Conservation (phyloP, 2,329 filamentous ascomycete species). For the Nemania bipapillata region DNA sequence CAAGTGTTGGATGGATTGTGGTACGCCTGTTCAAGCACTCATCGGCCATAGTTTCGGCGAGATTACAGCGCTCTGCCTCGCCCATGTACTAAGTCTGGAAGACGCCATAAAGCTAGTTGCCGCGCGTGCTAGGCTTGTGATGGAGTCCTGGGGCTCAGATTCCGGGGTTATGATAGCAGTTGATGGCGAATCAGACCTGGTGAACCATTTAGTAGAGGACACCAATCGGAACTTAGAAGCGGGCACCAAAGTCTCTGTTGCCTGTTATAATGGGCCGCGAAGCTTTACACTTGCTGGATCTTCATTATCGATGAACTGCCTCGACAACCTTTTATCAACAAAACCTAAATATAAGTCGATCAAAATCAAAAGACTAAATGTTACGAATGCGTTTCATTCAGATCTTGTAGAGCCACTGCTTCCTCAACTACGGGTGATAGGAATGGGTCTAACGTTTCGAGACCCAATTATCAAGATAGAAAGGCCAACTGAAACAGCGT, state of each 20-base stretch:
- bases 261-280: constrained; percentile 60
- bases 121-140: constrained; percentile 49
- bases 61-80: constrained; percentile 54
- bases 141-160: constrained; percentile 52
- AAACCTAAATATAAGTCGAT: too few species aligned
- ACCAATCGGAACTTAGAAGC: not conserved
- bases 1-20: constrained; percentile 53
- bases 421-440: constrained; percentile 41
- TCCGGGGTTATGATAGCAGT: constrained; percentile 56
- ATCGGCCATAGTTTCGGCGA: constrained; percentile 59
- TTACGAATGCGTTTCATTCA: constrained; percentile 62
- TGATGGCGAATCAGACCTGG: constrained; percentile 49
- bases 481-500: constrained; percentile 41
- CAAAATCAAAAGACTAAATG: constrained; percentile 55
- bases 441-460: constrained; percentile 50
- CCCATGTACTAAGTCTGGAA: constrained; percentile 49
- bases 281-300: constrained; percentile 58
- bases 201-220: not conserved
- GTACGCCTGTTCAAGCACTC: constrained; percentile 49
- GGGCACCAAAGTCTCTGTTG: constrained; percentile 49
- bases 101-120: constrained; percentile 50
- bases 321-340: too few species aligned
- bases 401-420: constrained; percentile 54
- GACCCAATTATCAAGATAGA: constrained; percentile 52
- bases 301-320: constrained; percentile 51